Base-by-base conservation (phyloP, 148 eudicot species). In the Silene conica region DNA sequence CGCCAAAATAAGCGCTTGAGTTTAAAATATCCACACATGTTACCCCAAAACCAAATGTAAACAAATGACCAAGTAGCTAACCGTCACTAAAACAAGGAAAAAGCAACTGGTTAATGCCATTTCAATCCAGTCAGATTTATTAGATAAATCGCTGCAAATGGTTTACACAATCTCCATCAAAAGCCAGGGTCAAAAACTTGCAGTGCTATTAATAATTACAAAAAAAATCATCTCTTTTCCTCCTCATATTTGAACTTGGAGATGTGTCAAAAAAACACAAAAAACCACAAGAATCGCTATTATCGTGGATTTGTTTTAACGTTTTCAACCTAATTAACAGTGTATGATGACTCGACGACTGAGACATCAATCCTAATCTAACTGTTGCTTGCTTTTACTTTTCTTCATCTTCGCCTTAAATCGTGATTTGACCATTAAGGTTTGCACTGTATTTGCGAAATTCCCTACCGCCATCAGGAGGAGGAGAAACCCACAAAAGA, bases 331-430 rank as follows among this genome's bases (percentile, higher is more conserved):
- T 50, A 50, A 50, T 50, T 50, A 50, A 50, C 55, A 50, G 55
- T 50, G 9, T 14, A 50, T 50, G 55, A 13, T 15, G 63, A 20
- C 2, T 10, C 26, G 26, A 59, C 12, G 13, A 22, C 64, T 20
- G 48, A 46, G 18, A 41, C 28, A 46, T 19, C 45, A 63, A 38
- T 43, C 76, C 73, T 81, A 78, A 71, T 81, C 82, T 63, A 84
- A 62, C 72, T 79, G 82, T 22, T 76, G 81, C 80, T 76, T 85
- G 70, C 83, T 85, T 78, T 85, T 85, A 70, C 74, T 82, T 78
- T 74, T 79, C 54, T 85, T 85, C 87, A 85, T 85, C 81, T 85
- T 85, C 25, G 87, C 87, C 66, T 85, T 85, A 50, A 85, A 85
- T 34, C 85, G 81, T 9, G 82, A 85, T 69, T 85, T 85, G 21